A percentile compares a stretch with the other conserved stretches of the same genome.
Conservation (phyloP, 2,329 filamentous ascomycete genomes). For the Hysterium pulicare region DNA sequence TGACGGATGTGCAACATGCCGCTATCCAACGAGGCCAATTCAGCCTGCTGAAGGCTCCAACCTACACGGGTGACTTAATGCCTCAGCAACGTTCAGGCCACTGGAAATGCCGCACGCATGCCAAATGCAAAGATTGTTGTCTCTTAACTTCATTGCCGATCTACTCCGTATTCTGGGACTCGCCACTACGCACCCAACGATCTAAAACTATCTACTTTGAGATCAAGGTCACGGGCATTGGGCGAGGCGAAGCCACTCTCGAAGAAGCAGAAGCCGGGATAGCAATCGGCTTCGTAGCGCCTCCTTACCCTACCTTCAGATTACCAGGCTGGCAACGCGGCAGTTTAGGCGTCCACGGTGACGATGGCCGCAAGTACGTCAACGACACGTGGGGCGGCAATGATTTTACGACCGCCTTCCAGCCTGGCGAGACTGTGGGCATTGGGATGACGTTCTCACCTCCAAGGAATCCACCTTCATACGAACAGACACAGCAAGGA, state of each 20-base stretch:
- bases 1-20: constrained; percentile 45
- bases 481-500: constrained; percentile 23
- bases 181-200: constrained; percentile 53
- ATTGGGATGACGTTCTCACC: constrained; percentile 64
- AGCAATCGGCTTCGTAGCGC: constrained; percentile 67
- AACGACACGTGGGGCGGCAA: constrained; percentile 73
- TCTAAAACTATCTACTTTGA: constrained; percentile 70
- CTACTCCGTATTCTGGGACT: constrained; percentile 59
- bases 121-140: constrained; percentile 54
- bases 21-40: constrained; percentile 54
- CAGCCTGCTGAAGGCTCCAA: constrained; percentile 29
- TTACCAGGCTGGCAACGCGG: constrained; percentile 79
- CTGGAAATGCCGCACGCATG: constrained; percentile 44
- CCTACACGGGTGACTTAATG: constrained; percentile 36
- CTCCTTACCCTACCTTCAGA: constrained; percentile 73
- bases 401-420: constrained; percentile 63
- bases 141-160: constrained; percentile 67
- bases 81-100: constrained; percentile 45
- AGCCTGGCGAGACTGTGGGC: constrained; percentile 64
- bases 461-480: constrained; percentile 33
- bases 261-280: constrained; percentile 53
- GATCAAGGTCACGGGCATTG: constrained; percentile 53
- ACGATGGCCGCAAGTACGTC: constrained; percentile 73
- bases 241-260: constrained; percentile 22
- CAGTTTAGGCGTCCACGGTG: constrained; percentile 71